Conservation (phyloP, 345 rosid species). For the Excoecaria agallocha region DNA sequence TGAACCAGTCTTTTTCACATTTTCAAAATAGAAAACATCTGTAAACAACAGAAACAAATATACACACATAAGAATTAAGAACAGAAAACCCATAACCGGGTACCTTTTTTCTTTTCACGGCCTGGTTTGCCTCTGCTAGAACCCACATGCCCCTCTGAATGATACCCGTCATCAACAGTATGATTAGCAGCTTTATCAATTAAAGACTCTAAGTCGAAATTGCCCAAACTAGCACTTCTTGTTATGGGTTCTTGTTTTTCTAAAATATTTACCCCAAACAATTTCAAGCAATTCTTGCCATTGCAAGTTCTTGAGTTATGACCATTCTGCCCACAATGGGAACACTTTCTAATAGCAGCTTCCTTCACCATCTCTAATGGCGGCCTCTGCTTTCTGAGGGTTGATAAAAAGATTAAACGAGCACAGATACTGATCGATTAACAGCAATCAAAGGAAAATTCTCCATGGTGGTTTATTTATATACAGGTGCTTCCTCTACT, state of each 20-base stretch:
- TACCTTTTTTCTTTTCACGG: conserved; percentile 46
- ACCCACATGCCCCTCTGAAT: conserved; percentile 51
- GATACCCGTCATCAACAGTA: conserved; percentile 38
- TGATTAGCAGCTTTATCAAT: conserved; percentile 13
- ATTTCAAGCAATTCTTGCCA: conserved; percentile 35
- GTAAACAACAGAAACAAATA: no score
- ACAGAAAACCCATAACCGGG: neutral
- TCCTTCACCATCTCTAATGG: conserved; percentile 30
- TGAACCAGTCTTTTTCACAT: neutral
- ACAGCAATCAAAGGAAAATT: no score
- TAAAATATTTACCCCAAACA: conserved; percentile 56
- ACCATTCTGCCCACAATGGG: conserved; percentile 44
- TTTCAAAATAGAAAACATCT: no score
- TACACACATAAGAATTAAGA: neutral
- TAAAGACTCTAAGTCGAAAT: conserved; percentile 26
- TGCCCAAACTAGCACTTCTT: conserved; percentile 46
- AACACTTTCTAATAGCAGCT: conserved; percentile 38
- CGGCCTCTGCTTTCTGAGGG: no score
- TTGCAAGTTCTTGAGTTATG: conserved; percentile 53
- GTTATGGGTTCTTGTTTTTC: conserved; percentile 30
- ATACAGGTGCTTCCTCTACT: no score
- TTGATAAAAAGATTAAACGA: no score
- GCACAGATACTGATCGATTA: no score
- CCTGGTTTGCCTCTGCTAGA: conserved; percentile 24
- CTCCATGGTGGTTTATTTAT: no score